These are phyloP conservation scores for Thuidium tamariscinum DNA, from an alignment of 225 moss, liverwort and hornwort species.

Conservation along the genomic window DNA sequence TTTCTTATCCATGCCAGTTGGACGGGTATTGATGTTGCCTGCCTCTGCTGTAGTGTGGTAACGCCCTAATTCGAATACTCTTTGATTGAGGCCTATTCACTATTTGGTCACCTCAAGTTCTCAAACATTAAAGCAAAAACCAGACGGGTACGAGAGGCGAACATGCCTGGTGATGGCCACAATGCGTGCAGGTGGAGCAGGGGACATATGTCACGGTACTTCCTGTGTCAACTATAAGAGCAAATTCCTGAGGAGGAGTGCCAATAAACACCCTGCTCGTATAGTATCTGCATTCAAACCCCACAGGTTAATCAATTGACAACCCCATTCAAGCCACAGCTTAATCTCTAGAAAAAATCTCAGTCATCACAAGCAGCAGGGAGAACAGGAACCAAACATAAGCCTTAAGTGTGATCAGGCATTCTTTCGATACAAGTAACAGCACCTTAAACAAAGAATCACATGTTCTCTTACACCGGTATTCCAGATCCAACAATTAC, in stretches of 20 bases:
- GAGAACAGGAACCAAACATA: not conserved
- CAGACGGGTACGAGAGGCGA: not conserved
- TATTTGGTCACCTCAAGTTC: not conserved
- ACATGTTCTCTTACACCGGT: not conserved
- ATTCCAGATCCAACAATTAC: not conserved
- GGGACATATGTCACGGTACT: constrained; percentile 96
- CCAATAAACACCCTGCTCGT: constrained; percentile 66
- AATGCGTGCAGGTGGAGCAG: constrained; percentile 77
- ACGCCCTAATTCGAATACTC: not conserved
- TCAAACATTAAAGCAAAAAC: not conserved
- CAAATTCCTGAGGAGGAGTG: constrained; percentile 74
- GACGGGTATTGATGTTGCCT: not conserved
- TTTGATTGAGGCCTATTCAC: not conserved
- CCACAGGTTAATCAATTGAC: not conserved
- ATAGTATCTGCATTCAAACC: constrained; percentile 59
- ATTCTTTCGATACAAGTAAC: not conserved
- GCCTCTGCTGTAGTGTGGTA: not conserved
- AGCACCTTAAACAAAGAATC: not conserved
- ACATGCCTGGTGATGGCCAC: constrained; percentile 77
- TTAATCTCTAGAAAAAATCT: not conserved
- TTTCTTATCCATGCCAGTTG: not conserved
- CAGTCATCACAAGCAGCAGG: not conserved
- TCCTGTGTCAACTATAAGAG: constrained; percentile 92
- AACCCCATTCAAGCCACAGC: not conserved
- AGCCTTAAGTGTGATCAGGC: not conserved